Base-by-base conservation (phyloP, 306 rosid species). In the Rosa persica region DNA sequence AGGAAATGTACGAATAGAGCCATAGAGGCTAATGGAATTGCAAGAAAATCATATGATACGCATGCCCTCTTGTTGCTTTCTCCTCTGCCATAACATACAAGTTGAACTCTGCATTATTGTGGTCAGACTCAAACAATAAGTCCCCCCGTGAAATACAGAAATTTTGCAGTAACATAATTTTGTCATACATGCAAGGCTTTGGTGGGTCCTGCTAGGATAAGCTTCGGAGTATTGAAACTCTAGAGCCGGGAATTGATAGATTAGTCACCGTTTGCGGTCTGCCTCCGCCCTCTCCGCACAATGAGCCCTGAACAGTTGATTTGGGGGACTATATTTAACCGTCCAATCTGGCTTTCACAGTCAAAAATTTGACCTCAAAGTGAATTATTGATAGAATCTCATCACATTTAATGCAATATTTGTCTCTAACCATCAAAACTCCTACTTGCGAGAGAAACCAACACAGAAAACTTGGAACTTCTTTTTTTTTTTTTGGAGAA, bases 21-120 rank as follows among this genome's bases (percentile, higher is more conserved):
- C 44, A 76, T 12, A 34, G 66, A 81, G 57, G 64, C 46, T 20
- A 76, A 23, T 19, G 84, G 16, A 69, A 49, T 47, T 57, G 64
- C 49, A 72, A 49, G 47, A 30, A 71, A 74, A 74, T 72, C 82
- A 46, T 73, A 75, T 44, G 70, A 61, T 75, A 46, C 62, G 83
- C 81, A 76, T 78, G 84, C 76, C 64, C 44, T 4, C 17, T 46
- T 77, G 62, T 52, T 75, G 16, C 78, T 64, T 80, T 66, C 80
- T 80, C 60, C 79, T 73, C 70, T 73, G 84, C 46, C 36, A 49
- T 8, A 64, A 44, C 38, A 66, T 34, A 51, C 82, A 79, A 82
- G 44, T 78, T 74, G 79, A 68, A 22, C 20, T 54, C 67, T 70
- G 67, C 52, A 73, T 80, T 80, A 75, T 52, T 55, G 57, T 62